Conservation (phyloP, 805 yeast genomes). For the Starmerella davenportii region DNA sequence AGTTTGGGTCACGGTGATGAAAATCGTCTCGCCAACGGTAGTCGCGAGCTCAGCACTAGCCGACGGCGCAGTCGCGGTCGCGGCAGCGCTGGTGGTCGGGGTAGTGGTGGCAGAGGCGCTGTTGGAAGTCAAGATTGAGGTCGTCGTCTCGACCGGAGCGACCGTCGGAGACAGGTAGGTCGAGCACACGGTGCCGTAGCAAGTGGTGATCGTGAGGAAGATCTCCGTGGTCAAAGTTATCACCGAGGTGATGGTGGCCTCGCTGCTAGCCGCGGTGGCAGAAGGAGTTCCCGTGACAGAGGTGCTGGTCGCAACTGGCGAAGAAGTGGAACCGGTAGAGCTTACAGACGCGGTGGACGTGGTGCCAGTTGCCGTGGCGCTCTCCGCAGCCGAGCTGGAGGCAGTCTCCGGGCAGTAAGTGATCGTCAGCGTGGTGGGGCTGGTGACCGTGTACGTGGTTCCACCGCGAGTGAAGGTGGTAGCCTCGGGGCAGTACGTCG, state of each 20-base stretch:
- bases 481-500: neutral
- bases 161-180: slow-evolving; percentile 71
- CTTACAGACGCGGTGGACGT: slow-evolving; percentile 20
- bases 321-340: neutral
- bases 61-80: too few species aligned
- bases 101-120: too few species aligned
- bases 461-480: neutral
- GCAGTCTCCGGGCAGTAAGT: slow-evolving; percentile 56
- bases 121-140: too few species aligned
- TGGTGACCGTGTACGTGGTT: slow-evolving; percentile 16
- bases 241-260: neutral
- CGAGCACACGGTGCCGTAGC: slow-evolving; percentile 43
- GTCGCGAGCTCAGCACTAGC: slow-evolving; percentile 19
- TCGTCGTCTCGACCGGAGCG: slow-evolving; percentile 36
- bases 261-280: neutral
- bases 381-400: slow-evolving; percentile 14
- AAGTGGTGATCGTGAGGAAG: neutral
- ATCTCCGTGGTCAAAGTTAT: slow-evolving; percentile 28
- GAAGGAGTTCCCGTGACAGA: slow-evolving; percentile 30
- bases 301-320: slow-evolving; percentile 1
- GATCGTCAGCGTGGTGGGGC: slow-evolving; percentile 60
- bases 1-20: slow-evolving; percentile 1
- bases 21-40: slow-evolving; percentile 2
- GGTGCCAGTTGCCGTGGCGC: slow-evolving; percentile 1
- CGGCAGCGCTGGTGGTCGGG: too few species aligned